A percentile compares a stretch with the other conserved stretches of the same genome.
Conservation (phyloP, 2,329 filamentous ascomycete genomes). For the Xylaria sp. region DNA sequence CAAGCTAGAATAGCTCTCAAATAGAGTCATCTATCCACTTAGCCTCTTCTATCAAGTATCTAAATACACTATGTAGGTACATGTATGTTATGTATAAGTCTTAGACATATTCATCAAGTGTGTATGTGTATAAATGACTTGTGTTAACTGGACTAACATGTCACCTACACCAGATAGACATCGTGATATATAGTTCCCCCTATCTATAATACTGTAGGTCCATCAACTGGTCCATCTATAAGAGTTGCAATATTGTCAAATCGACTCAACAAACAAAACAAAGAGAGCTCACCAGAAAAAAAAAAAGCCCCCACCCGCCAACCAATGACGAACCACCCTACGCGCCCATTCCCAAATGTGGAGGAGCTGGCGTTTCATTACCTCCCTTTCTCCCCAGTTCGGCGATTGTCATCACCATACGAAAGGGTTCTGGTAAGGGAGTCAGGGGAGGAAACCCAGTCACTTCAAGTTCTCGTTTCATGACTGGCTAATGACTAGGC, state of each 20-base stretch:
- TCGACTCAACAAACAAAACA: neutral
- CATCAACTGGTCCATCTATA: neutral
- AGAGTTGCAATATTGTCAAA: neutral
- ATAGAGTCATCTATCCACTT: too few relatives aligned
- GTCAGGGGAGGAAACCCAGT: slow-evolving; percentile 8
- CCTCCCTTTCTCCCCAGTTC: slow-evolving; percentile 5
- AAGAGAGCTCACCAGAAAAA: neutral
- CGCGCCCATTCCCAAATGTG: slow-evolving; percentile 44
- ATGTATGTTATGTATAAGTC: too few relatives aligned
- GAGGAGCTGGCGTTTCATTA: slow-evolving; percentile 47
- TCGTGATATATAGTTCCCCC: too few relatives aligned
- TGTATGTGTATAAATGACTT: too few relatives aligned
- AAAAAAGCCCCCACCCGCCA: neutral
- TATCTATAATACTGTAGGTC: too few relatives aligned
- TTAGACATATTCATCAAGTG: too few relatives aligned
- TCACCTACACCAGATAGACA: too few relatives aligned
- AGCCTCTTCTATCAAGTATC: too few relatives aligned
- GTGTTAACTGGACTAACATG: too few relatives aligned
- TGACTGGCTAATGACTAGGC: slow-evolving; percentile 39
- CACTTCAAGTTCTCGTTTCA: slow-evolving; percentile 46
- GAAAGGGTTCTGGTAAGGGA: neutral
- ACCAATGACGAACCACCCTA: slow-evolving; percentile 42
- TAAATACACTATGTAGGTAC: too few relatives aligned
- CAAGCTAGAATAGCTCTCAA: too few relatives aligned
- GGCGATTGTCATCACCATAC: neutral